Evolutionary conservation across 1,139 yeast species (phyloP).

Genomic region (Blastobotrys proliferans): DNA sequence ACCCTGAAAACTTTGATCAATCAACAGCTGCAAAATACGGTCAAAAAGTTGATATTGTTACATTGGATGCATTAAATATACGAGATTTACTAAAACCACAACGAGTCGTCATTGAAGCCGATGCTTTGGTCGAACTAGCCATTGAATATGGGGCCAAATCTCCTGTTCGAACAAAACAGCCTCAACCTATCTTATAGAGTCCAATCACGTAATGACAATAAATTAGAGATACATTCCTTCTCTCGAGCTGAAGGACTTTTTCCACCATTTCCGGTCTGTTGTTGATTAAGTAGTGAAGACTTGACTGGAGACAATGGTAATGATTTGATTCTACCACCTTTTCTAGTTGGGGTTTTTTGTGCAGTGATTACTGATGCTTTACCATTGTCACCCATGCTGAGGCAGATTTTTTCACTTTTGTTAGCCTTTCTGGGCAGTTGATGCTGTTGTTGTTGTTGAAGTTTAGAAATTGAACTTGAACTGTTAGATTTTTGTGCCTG

Average conservation of each 20-base stretch:
- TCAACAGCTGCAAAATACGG: constrained; percentile 41
- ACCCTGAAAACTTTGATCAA: constrained; percentile 46
- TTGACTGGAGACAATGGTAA: constrained; percentile 14
- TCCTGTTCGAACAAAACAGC: constrained; percentile 8
- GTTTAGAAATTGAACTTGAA: neutral
- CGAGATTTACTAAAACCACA: constrained; percentile 81
- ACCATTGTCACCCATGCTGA: constrained; percentile 37
- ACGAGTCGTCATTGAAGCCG: constrained; percentile 67
- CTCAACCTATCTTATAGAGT: neutral
- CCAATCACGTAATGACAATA: constrained; percentile 29
- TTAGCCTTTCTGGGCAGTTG: neutral
- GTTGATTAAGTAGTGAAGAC: constrained; percentile 7
- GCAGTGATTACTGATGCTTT: constrained; percentile 30
- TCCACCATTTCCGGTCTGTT: too few relatives aligned
- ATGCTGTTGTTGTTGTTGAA: constrained; percentile 4
- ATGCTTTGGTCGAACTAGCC: constrained; percentile 56
- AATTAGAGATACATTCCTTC: constrained; percentile 32
- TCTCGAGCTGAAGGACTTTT: constrained; percentile 21
- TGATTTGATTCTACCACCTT: neutral
- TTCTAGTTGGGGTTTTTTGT: constrained; percentile 7
- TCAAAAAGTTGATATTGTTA: constrained; percentile 58
- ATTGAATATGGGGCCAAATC: constrained; percentile 19
- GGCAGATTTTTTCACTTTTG: constrained; percentile 20
- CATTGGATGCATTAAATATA: constrained; percentile 77
- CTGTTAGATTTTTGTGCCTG: constrained; percentile 21